Evolutionary conservation across 2,329 filamentous ascomycete species (phyloP), one percentile per base, ranked within the genome.

Genomic region (Colletotrichum costaricense): DNA sequence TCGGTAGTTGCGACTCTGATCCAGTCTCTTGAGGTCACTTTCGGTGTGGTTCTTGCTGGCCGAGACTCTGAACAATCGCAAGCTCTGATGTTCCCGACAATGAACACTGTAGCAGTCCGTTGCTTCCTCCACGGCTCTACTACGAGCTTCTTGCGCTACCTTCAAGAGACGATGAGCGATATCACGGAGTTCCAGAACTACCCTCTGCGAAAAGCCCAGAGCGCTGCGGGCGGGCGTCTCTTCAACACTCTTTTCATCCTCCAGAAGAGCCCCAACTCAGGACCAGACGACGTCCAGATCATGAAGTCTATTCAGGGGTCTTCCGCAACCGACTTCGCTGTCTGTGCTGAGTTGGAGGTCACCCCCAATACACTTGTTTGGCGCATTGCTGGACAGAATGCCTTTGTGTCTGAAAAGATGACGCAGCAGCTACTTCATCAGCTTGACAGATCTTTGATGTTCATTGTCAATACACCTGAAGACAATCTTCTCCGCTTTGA

Each of bases 41-140:
- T 97, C 78, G 96, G 96, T 1, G 90, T 94, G 0, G 93, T 98
- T 1, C 86, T 98, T 14, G 95, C 95, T 0, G 95, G 96, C 19
- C 89, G 96, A n/a, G 94, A 97, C 69, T 91, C 90, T 11, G 92
- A 93, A 58, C 88, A 89, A 19, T 89, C 91, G 0, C 89, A 93
- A 56, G 81, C 89, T 30, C 82, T 96, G 14, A 87, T 95, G 79
- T 98, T 98, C 78, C 96, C 95, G 0, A 94, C 93, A 0, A 98
- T 98, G 94, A 98, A 97, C 78, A 98, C 95, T 0, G 91, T 98
- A 0, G 90, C 93, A 0, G 86, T 97, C 8, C 88, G 95, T 12
- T 89, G 89, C 1, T 87, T 95, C 3, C 80, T 98, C 2, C 93
- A 97, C 77, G 94, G 94, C 2, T 91, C 87, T 0, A 83, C 89